These are phyloP conservation scores for Quercus agrifolia DNA, from an alignment of 306 rosid genomes.

Conservation along the genomic window DNA sequence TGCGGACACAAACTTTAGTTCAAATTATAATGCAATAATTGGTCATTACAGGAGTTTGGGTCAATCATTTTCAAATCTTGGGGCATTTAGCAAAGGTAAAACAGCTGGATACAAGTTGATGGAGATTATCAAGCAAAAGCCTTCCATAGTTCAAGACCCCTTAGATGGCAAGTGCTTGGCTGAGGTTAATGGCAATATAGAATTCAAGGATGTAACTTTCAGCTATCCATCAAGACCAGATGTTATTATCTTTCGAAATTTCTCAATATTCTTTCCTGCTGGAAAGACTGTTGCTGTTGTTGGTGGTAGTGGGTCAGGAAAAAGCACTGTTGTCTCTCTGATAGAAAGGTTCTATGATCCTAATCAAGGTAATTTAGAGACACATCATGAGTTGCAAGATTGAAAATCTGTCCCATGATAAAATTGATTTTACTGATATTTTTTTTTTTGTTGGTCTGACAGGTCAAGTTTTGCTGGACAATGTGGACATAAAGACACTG, in stretches of 20 bases:
- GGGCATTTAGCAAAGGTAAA: conserved; percentile 98
- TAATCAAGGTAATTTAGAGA: conserved; percentile 56
- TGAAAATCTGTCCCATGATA: neutral
- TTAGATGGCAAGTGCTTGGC: conserved; percentile 67
- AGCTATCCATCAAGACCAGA: conserved; percentile 98
- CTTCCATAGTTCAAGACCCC: conserved; percentile 71
- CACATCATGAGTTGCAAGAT: neutral
- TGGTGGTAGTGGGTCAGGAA: conserved; percentile 97
- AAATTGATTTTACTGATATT: neutral
- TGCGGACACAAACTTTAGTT: neutral
- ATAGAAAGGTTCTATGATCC: conserved; percentile 99
- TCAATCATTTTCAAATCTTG: conserved; percentile 94
- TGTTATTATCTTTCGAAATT: conserved; percentile 68
- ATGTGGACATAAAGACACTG: conserved; percentile 76
- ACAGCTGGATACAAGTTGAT: conserved; percentile 91
- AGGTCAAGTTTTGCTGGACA: conserved; percentile 86
- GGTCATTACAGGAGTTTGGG: conserved; percentile 85
- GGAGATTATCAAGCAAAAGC: conserved; percentile 89
- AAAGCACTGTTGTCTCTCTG: conserved; percentile 93
- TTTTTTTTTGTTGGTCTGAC: conserved; percentile 27
- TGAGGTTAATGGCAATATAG: conserved; percentile 79
- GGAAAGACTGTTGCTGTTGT: conserved; percentile 96
- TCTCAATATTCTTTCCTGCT: conserved; percentile 89
- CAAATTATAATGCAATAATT: conserved; percentile 16
- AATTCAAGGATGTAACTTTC: conserved; percentile 81